Evolutionary conservation across 306 rosid genomes (phyloP).

Genomic region (Fagus crenata): DNA sequence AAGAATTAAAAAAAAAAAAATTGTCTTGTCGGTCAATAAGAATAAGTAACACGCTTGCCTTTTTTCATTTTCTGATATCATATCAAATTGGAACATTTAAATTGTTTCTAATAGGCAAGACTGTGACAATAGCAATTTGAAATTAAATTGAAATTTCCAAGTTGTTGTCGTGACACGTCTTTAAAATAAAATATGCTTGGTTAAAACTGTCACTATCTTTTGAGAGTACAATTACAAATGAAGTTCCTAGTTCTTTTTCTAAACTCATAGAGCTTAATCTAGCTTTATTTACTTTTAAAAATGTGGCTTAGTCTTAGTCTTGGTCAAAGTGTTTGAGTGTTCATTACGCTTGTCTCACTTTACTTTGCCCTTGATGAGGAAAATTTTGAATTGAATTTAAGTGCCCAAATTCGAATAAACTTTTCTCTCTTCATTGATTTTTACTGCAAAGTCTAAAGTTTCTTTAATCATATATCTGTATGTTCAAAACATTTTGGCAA

Average conservation of each 20-base stretch:
- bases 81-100: neutral
- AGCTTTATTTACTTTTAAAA: no score
- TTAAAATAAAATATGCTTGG: neutral
- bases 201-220: neutral
- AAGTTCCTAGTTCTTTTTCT: neutral
- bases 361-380: neutral
- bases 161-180: neutral
- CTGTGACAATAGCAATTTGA: no score
- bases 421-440: no score
- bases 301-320: no score
- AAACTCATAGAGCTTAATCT: no score
- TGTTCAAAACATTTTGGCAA: no score
- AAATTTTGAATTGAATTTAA: neutral
- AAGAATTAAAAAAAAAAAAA: no score
- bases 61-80: slow-evolving; percentile 2
- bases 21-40: no score
- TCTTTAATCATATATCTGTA: no score
- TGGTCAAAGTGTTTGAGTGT: neutral
- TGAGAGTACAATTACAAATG: neutral
- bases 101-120: no score
- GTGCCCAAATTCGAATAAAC: neutral
- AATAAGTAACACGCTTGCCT: neutral
- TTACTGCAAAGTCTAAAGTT: no score
- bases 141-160: no score
- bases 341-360: neutral